Base-by-base conservation (phyloP, 306 rosid genomes). In the Calophaca sinica region DNA sequence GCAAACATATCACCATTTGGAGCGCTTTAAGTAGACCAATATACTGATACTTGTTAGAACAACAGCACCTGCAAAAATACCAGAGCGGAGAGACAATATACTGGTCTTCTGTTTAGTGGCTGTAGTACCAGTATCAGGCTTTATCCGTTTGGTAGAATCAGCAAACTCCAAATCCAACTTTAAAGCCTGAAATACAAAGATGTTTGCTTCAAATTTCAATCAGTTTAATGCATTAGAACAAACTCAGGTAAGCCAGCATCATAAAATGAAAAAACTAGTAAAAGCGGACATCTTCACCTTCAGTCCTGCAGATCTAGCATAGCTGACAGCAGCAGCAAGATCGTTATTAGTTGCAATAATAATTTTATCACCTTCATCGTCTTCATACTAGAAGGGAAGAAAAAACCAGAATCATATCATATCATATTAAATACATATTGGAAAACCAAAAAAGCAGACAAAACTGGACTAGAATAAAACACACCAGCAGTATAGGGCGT, bases 311-410 rank as follows among this genome's bases (percentile, higher is more conserved):
- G 89, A 81, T 67, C 91, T 89, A 62, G 99, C 93, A 84, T 89
- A 89, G 80, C 79, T 80, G 68, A 90, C 91, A 73, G 99, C 98
- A 52, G 88, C 80, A 42, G 65, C 74, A 51, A 92, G 93, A 83
- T 94, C 99, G 32, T 82, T 82, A 80, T 92, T 87, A 38, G 80
- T 86, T 52, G 91, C 79, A 76, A 94, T 83, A 76, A 92, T 81
- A 81, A 94, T 87, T 75, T 66, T 89, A 84, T 94, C 99, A 38
- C 96, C 97, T 78, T 94, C 99, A 52, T 94, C 98, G 57, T 94
- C 99, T 86, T 90, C 90, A 39, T 90, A 94, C 99, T 94, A 69
- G 50, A 54, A 33, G 12, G 49, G 50, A 64, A 54, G 52, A 60
- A 20, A 58, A 54, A 54, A 5, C 20, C 28, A 8, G 64, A 12